Base-by-base conservation (phyloP, 192 early-diverging fungal species). In the Spinellus fusiger region DNA sequence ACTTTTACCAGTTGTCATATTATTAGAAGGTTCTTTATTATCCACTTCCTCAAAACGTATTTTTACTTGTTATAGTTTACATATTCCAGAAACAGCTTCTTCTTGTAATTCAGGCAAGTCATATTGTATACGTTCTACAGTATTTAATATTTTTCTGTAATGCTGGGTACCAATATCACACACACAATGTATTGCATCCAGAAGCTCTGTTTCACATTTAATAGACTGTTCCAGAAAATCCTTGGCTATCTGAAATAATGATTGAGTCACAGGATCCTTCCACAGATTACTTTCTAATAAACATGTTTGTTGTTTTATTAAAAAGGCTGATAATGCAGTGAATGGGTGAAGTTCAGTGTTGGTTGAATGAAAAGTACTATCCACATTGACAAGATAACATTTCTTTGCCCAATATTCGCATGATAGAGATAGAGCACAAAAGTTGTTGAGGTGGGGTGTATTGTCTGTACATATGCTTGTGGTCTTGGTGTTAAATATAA, bases 241-340 rank as follows among this genome's bases (percentile, higher is more conserved):
- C 52, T 54, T 54, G 52, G 52, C 27, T 54, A 54, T 54, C 33
- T 54, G 12, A 54, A 31, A 54, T 54, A 54, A 31, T 54, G 52
- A 31, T 54, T 54, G 52, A 54, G 29, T 31, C 16, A 29, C n/a
- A n/a, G 28, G 52, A 32, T 54, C 52, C 29, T 54, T 33, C 52
- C 52, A 31, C 9, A 0, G 18, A 54, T 54, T 54, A 31, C 28
- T 54, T 54, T 54, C 52, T 32, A 54, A 54, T 54, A 54, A 54
- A 54, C 31, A 32, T 32, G 29, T 54, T 32, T 51, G 49, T 13
- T 51, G 23, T 23, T 2, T 25, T 29, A 26, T 27, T 12, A 54
- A 52, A 50, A 52, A 52, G 31, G 31, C 50, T 52, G 50, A 52
- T 28, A 52, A 52, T 52, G 26, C 26, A 52, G 50, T 52, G 16